Base-by-base conservation (phyloP, 805 yeast species). In the Nakazawaea wickerhamii region DNA sequence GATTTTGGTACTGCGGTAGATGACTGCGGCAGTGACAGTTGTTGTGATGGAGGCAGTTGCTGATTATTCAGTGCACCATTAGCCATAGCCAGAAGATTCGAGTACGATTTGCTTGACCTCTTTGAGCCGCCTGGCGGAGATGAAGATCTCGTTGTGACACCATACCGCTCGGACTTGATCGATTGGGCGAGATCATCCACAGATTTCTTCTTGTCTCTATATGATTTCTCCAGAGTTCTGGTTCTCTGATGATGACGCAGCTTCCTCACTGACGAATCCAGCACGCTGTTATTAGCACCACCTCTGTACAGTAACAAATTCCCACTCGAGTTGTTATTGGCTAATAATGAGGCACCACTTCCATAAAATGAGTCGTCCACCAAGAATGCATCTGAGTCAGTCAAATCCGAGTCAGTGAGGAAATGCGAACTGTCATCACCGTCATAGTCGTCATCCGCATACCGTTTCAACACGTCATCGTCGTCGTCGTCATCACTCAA, bases 301-400 rank as follows among this genome's bases (percentile, higher is more conserved):
- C 38, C 26, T 13, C 21, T n/a, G 11, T 8, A 9, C 21, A 7
- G 19, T n/a, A 26, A 31, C 15, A 36, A 23, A 22, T 36, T 31
- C 20, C 35, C 28, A 21, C 35, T 27, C 3, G 38, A 34, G 22
- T 40, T 40, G 34, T 34, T 33, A n/a, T 21, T 19, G 13, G n/a
- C 22, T 17, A 39, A 19, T 26, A 20, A 21, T 30, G 40, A 30
- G 14, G 20, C 10, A 18, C 20, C 36, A 36, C 45, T 43, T 4
- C 30, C 41, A 27, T 30, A 33, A 11, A 59, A 50, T 30, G 52
- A 42, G 31, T 54, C 65, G 26, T 60, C 48, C n/a, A 64, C 53
- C 2, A 69, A 65, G 30, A 62, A 68, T 4, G 59, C 59, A 38
- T 68, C 73, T 9, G 67, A 62, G 37, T 68, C 73, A 0, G 71